phyloP scores from a whole-genome alignment of 768 basidiomycete species.

The Pisolithus albus region DNA sequence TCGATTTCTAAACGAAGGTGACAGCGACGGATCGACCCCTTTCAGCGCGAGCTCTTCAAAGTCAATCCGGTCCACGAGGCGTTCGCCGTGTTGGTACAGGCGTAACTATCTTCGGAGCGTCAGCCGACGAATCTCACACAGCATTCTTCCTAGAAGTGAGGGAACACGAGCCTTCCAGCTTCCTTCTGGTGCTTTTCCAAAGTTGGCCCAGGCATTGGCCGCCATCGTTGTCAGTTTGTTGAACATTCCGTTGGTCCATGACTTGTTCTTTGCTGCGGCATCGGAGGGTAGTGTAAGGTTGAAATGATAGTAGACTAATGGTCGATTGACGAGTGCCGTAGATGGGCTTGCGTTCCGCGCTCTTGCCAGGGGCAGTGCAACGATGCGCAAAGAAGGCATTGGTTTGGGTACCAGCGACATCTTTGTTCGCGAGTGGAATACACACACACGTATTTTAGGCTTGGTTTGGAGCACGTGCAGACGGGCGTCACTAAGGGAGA shows the following conservation, averaged over 20 bases:
- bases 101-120: constrained; percentile 38
- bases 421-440: not conserved
- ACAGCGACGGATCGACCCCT: constrained; percentile 61
- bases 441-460: no score
- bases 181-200: constrained; percentile 57
- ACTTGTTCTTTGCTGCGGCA: constrained; percentile 29
- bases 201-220: constrained; percentile 51
- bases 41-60: constrained; percentile 78
- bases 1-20: constrained; percentile 38
- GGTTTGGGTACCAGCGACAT: constrained; percentile 1
- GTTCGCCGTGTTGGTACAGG: constrained; percentile 58
- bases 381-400: constrained; percentile 35
- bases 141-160: not conserved
- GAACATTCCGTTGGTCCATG: constrained; percentile 20
- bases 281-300: constrained; percentile 18
- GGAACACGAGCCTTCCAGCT: constrained; percentile 61
- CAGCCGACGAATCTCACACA: constrained; percentile 1
- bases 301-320: constrained; percentile 40
- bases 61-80: constrained; percentile 62
- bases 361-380: constrained; percentile 39
- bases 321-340: constrained; percentile 9
- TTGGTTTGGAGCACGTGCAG: constrained; percentile 11
- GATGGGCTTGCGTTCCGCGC: constrained; percentile 5
- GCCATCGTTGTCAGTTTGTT: constrained; percentile 50
- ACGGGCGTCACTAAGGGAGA: no score